These are phyloP conservation scores for Tricholoma furcatifolium DNA, from an alignment of 768 basidiomycete species.

Conservation along the genomic window DNA sequence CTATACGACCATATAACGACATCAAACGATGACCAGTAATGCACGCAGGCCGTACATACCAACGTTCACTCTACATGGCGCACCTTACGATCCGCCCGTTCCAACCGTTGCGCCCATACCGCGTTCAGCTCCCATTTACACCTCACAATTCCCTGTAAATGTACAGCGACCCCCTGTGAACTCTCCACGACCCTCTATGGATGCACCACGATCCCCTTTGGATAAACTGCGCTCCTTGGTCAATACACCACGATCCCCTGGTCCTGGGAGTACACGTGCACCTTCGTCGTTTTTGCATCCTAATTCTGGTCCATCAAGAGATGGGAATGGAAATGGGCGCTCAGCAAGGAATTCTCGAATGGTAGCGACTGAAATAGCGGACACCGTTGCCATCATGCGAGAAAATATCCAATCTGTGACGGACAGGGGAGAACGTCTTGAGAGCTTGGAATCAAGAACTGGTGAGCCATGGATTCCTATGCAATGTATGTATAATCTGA, in stretches of 20 bases:
- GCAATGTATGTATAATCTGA: constrained; percentile 6
- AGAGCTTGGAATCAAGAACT: constrained; percentile 94
- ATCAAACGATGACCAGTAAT: neutral
- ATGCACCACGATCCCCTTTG: neutral
- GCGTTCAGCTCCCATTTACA: neutral
- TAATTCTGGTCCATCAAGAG: neutral
- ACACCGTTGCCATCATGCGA: constrained; percentile 94
- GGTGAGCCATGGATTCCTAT: constrained; percentile 51
- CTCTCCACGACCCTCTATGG: neutral
- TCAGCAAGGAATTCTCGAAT: constrained; percentile 30
- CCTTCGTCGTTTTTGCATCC: neutral
- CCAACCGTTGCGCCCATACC: neutral
- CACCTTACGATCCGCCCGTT: constrained; percentile 5
- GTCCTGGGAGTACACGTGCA: neutral
- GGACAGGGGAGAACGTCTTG: constrained; percentile 88
- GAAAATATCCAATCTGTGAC: constrained; percentile 93
- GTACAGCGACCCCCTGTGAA: neutral
- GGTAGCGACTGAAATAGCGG: constrained; percentile 89
- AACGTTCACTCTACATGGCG: constrained; percentile 3
- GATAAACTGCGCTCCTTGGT: neutral
- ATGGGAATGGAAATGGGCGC: neutral
- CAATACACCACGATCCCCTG: neutral
- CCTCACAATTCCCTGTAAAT: neutral
- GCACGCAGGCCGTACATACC: constrained; percentile 1
- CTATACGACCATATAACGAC: neutral